phyloP scores from a whole-genome alignment of 345 rosid species.

The Ceriops decandra region DNA sequence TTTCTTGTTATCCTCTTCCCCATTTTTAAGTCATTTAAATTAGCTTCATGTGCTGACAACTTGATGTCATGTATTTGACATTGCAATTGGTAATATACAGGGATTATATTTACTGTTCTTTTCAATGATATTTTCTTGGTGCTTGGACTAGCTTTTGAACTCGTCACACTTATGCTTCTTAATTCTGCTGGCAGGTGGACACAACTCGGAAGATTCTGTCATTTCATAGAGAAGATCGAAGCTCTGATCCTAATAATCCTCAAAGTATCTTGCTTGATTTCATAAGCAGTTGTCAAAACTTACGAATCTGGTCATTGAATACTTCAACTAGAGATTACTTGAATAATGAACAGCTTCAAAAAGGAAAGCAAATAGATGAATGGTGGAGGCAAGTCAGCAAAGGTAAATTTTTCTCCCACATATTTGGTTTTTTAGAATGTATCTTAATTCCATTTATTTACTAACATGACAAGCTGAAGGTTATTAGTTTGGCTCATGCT shows the following conservation, averaged over 20 bases:
- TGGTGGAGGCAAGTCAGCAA: slow-evolving; percentile 94
- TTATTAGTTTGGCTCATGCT: no score
- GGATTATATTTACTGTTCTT: slow-evolving; percentile 6
- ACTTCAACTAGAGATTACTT: slow-evolving; percentile 76
- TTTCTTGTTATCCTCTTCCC: slow-evolving; percentile 9
- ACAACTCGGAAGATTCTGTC: slow-evolving; percentile 82
- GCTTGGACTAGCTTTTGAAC: slow-evolving; percentile 8
- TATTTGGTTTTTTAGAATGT: not conserved
- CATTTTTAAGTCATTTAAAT: not conserved
- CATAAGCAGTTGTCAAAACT: slow-evolving; percentile 92
- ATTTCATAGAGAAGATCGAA: slow-evolving; percentile 91
- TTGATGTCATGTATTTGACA: not conserved
- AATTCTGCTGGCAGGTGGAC: slow-evolving; percentile 66
- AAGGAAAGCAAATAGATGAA: slow-evolving; percentile 98
- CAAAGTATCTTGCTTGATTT: slow-evolving; percentile 96
- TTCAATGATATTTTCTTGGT: slow-evolving; percentile 8
- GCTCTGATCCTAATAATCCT: slow-evolving; percentile 82
- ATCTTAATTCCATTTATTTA: no score
- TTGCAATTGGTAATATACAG: not conserved
- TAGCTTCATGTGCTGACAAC: not conserved
- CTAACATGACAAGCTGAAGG: no score
- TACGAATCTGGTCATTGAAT: slow-evolving; percentile 92
- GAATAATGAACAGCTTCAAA: slow-evolving; percentile 84
- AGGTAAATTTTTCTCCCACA: slow-evolving; percentile 47
- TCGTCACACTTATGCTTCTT: slow-evolving; percentile 25